phyloP scores from a whole-genome alignment of 345 rosid species.

The Stellera chamaejasme region DNA sequence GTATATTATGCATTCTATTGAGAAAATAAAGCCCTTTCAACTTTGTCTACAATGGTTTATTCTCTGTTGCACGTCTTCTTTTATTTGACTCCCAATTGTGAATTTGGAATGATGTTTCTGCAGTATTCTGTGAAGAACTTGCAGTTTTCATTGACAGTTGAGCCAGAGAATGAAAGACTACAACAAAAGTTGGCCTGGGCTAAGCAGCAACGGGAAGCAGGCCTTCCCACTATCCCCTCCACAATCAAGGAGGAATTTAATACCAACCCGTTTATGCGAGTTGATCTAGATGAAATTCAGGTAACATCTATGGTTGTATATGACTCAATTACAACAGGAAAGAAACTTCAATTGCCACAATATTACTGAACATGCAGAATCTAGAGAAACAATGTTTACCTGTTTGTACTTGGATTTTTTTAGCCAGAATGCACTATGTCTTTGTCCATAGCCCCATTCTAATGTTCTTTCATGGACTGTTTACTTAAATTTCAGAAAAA shows the following conservation, averaged over 20 bases:
- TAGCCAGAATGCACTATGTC: not conserved
- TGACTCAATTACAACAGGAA: not conserved
- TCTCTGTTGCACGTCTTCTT: not conserved
- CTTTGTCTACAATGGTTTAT: not conserved
- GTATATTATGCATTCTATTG: not conserved
- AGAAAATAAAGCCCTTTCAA: not conserved
- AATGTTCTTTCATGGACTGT: constrained; percentile 12
- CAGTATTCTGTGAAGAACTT: constrained; percentile 92
- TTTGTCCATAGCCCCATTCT: not conserved
- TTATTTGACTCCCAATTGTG: constrained; percentile 5
- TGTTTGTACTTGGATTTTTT: not conserved
- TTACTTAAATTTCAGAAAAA: constrained; percentile 31
- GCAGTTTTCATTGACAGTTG: constrained; percentile 72
- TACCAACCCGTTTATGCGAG: constrained; percentile 87
- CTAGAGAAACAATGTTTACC: not conserved
- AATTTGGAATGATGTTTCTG: constrained; percentile 13
- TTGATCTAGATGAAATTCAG: constrained; percentile 53
- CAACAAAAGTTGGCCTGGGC: constrained; percentile 81
- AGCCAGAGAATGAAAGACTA: constrained; percentile 60
- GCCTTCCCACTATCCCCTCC: constrained; percentile 80
- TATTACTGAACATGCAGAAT: not conserved
- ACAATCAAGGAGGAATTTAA: constrained; percentile 78
- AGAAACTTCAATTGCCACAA: not conserved
- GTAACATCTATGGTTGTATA: constrained; percentile 14
- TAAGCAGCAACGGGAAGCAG: constrained; percentile 53